Conservation (phyloP, 768 basidiomycete genomes). For the Mycena vulgaris region DNA sequence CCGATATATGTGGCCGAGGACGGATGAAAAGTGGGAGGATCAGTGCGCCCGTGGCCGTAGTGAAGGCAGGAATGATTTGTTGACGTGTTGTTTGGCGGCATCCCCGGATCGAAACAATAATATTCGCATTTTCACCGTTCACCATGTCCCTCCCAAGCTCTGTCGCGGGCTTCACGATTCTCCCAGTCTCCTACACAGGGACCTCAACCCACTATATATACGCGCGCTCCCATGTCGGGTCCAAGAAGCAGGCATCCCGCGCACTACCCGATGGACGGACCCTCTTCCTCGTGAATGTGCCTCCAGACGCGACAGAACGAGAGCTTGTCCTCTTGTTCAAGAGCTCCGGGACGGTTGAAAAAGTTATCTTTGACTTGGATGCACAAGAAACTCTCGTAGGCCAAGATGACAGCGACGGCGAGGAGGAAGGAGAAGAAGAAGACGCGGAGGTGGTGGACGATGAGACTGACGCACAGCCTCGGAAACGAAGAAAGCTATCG, state of each 20-base stretch:
- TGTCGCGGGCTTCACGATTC: slow-evolving; percentile 43
- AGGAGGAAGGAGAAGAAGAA: slow-evolving; percentile 53
- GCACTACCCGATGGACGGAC: slow-evolving; percentile 75
- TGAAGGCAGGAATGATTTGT: too few relatives aligned
- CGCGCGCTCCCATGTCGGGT: slow-evolving; percentile 77
- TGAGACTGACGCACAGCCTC: slow-evolving; percentile 47
- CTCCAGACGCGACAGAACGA: slow-evolving; percentile 89
- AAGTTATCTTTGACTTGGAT: slow-evolving; percentile 75
- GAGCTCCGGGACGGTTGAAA: slow-evolving; percentile 82
- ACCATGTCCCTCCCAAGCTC: slow-evolving; percentile 40
- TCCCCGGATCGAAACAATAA: slow-evolving; percentile 5
- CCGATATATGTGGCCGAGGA: too few relatives aligned
- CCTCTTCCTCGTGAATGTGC: slow-evolving; percentile 90
- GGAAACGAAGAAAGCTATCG: slow-evolving; percentile 61
- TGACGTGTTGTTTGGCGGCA: not conserved
- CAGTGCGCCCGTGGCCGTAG: too few relatives aligned
- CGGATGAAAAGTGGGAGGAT: too few relatives aligned
- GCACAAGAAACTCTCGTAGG: slow-evolving; percentile 57
- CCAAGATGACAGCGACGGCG: slow-evolving; percentile 59
- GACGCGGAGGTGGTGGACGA: slow-evolving; percentile 48
- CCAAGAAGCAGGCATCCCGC: slow-evolving; percentile 57
- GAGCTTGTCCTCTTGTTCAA: slow-evolving; percentile 86
- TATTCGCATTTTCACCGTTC: slow-evolving; percentile 10
- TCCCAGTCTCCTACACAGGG: slow-evolving; percentile 28
- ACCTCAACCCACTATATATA: slow-evolving; percentile 80